Evolutionary conservation across 2,329 filamentous ascomycete genomes (phyloP).

Genomic region (Alternaria gaisen): DNA sequence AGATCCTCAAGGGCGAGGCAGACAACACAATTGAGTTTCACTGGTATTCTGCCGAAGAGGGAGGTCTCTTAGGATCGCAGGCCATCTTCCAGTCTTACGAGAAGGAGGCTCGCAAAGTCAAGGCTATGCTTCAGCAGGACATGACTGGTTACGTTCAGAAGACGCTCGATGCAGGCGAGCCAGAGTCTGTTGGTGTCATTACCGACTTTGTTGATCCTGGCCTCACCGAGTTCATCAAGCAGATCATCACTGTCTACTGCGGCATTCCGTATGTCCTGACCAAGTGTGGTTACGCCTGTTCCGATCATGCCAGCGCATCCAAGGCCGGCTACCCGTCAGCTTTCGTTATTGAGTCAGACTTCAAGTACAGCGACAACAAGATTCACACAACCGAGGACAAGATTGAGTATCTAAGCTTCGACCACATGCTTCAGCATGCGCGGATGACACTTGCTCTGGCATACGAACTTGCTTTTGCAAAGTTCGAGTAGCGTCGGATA

Average conservation of each 20-base stretch:
- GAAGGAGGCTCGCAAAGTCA: slow-evolving; percentile 75
- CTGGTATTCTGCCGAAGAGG: slow-evolving; percentile 94
- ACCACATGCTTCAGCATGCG: slow-evolving; percentile 92
- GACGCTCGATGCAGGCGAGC: slow-evolving; percentile 81
- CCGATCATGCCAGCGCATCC: slow-evolving; percentile 76
- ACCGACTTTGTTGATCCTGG: slow-evolving; percentile 86
- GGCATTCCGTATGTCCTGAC: slow-evolving; percentile 86
- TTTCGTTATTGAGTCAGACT: slow-evolving; percentile 79
- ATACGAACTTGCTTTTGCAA: slow-evolving; percentile 82
- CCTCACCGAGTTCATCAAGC: slow-evolving; percentile 90
- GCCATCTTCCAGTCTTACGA: slow-evolving; percentile 87
- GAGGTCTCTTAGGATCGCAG: slow-evolving; percentile 85
- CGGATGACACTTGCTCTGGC: slow-evolving; percentile 83
- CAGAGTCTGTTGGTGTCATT: slow-evolving; percentile 90
- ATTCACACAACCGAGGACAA: slow-evolving; percentile 76
- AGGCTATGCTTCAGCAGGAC: slow-evolving; percentile 98
- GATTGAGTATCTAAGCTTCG: slow-evolving; percentile 78
- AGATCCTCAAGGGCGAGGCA: slow-evolving; percentile 74
- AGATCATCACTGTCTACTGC: slow-evolving; percentile 86
- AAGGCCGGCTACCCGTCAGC: slow-evolving; percentile 79
- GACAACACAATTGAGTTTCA: slow-evolving; percentile 94
- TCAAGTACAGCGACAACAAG: slow-evolving; percentile 69
- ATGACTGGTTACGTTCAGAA: slow-evolving; percentile 87
- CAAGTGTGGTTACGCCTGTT: slow-evolving; percentile 87
- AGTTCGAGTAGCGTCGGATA: slow-evolving; percentile 61